Base-by-base conservation (phyloP, 768 basidiomycete species). In the Kwoniella dendrophila region DNA sequence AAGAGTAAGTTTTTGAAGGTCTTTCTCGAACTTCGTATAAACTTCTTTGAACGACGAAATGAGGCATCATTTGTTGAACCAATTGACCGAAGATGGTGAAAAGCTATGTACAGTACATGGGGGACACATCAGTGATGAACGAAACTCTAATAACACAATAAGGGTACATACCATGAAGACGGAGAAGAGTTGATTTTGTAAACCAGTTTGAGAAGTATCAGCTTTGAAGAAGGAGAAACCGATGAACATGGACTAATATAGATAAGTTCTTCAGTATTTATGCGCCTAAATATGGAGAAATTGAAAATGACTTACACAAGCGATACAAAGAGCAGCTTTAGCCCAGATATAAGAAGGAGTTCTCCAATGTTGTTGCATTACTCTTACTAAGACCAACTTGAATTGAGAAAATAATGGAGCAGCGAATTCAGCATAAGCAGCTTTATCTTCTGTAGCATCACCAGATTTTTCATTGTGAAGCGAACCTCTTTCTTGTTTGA, bases 401-500 rank as follows among this genome's bases (percentile, higher is more conserved):
- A 77, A 54, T 56, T 80, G 72, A 0, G 43, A 30, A 4, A 54
- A 32, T 40, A 69, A 64, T 8, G 76, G 66, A 0, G 80, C 70
- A 11, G 78, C 69, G 52, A 71, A 71, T 29, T 75, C 72, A 7
- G 67, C 64, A 45, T 70, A 71, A 5, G 66, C 72, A 14, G 62
- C 65, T 34, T 82, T 74, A 33, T 81, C 73, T 32, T 74, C 78
- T 30, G 82, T 81, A 33, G 81, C 80, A 10, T 81, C 29, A n/a
- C 8, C 30, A 49, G 55, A 59, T 62, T 20, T 44, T 29, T 56
- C 53, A 45, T 49, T 59, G 24, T 44, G 12, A 1, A 83, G 76
- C 20, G 48, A 26, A 22, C 85, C 78, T 0, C 83, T 84, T 22
- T 81, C 81, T 11, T 67, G 62, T 49, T 84, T 82, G 63, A 86